These are phyloP conservation scores for Cucurbitaria berberidis DNA, from an alignment of 2,329 filamentous ascomycete species.

Conservation along the genomic window DNA sequence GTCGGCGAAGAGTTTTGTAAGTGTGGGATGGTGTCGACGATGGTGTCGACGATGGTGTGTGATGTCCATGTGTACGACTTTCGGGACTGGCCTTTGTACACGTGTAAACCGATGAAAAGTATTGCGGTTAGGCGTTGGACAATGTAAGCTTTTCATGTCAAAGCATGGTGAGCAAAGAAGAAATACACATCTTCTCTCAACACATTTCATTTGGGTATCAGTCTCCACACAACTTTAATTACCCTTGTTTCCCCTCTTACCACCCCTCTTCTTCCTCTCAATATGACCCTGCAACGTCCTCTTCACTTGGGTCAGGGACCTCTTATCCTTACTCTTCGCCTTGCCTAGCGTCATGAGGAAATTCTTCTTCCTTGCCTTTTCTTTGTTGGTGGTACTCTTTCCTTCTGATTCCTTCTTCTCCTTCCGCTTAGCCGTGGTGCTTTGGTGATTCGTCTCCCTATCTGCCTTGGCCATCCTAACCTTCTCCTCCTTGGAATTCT, in stretches of 20 bases:
- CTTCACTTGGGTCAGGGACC: slow-evolving; percentile 84
- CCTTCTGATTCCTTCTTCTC: slow-evolving; percentile 86
- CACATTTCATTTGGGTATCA: slow-evolving; percentile 12
- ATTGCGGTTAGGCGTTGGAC: background rate
- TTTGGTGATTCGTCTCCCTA: slow-evolving; percentile 83
- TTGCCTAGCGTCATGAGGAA: slow-evolving; percentile 98
- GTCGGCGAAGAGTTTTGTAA: background rate
- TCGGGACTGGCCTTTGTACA: background rate
- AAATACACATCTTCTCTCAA: background rate
- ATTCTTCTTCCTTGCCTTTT: slow-evolving; percentile 97
- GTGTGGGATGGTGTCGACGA: background rate
- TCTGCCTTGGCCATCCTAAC: slow-evolving; percentile 82
- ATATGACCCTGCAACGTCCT: slow-evolving; percentile 82
- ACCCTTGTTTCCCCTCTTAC: slow-evolving; percentile 73
- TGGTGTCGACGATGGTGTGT: background rate
- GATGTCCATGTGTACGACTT: background rate
- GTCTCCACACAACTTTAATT: slow-evolving; percentile 12
- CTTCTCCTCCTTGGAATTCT: slow-evolving; percentile 87
- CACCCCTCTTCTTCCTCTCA: slow-evolving; percentile 82
- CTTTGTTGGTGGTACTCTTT: slow-evolving; percentile 96
- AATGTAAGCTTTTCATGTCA: background rate
- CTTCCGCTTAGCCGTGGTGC: slow-evolving; percentile 81
- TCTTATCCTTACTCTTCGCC: slow-evolving; percentile 93
- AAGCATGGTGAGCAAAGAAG: background rate
- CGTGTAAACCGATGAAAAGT: background rate